Base-by-base conservation (phyloP, 1,284 basidiomycete genomes). In the Leccinum solheimii region DNA sequence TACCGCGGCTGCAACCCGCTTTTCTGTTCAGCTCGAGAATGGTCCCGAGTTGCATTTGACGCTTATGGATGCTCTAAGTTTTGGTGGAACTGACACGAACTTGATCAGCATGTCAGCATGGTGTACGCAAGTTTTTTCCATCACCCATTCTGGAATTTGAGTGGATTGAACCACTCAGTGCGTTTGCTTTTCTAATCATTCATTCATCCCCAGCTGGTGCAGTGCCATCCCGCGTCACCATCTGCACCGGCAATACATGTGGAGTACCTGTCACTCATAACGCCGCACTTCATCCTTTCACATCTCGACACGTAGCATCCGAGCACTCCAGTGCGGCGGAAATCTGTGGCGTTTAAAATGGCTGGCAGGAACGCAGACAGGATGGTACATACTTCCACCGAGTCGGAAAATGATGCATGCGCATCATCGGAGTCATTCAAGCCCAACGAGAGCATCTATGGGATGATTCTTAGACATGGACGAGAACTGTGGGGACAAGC, bases 111-210 rank as follows among this genome's bases (percentile, higher is more conserved):
- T 30, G 66, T 72, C 0, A 70, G 56, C 21, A 67, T 70, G 69
- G 64, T 73, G 0, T 72, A 70, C 10, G 66, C 69, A 3, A 66
- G 30, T 45, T 57, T 50, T 51, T 70, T 72, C 34, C 71, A 73
- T 49, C 30, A 32, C 69, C 71, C 9, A 67, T 65, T 58, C 27
- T 73, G 71, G 69, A 63, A 73, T 13, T 71, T 70, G 36, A 56
- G 66, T 55, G 10, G 14, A 43, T 9, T 21, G 0, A 1, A 5
- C n/a, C 5, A 51, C 3, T 2, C 13, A 0, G 13, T n/a, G 16
- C 3, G 0, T 0, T 4, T 27, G 1, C 6, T 40, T 34, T 7
- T 36, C 26, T 60, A 11, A 62, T 26, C 6, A 1, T 58, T 3
- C 19, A 19, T 19, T 1, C 10, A 0, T 23, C 1, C 1, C 2